These are phyloP conservation scores for Candida fluviatilis DNA, from an alignment of 805 yeast genomes.

Conservation along the genomic window DNA sequence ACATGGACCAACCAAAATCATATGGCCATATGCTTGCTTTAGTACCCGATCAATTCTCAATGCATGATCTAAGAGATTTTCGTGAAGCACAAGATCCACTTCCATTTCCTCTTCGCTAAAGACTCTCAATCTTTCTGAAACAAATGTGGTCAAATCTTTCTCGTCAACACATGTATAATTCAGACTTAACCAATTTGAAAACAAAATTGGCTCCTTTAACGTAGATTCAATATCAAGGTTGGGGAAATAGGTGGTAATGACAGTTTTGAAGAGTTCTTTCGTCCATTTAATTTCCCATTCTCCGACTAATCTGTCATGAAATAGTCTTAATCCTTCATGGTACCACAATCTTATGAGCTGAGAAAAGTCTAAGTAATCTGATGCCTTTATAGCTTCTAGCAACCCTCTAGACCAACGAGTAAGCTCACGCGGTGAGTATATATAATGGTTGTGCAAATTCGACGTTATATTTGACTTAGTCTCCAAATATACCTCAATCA, in stretches of 20 bases:
- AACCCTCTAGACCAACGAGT: constrained; percentile 87
- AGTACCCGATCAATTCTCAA: constrained; percentile 78
- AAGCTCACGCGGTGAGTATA: constrained; percentile 85
- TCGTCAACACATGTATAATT: constrained; percentile 54
- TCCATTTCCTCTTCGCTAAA: constrained; percentile 79
- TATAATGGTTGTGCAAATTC: constrained; percentile 50
- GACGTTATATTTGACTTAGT: constrained; percentile 41
- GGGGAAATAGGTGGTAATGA: constrained; percentile 43
- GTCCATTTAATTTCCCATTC: constrained; percentile 50
- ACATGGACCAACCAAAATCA: constrained; percentile 78
- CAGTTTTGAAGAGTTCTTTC: constrained; percentile 23
- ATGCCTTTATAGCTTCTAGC: constrained; percentile 42
- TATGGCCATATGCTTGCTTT: constrained; percentile 84
- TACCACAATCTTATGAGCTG: constrained; percentile 65
- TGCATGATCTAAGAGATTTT: constrained; percentile 69
- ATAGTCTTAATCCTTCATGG: constrained; percentile 76
- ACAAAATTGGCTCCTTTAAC: constrained; percentile 53
- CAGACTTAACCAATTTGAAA: constrained; percentile 70
- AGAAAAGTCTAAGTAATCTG: constrained; percentile 31
- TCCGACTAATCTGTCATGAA: constrained; percentile 63
- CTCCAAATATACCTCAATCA: constrained; percentile 56
- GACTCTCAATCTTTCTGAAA: constrained; percentile 58
- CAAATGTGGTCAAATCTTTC: constrained; percentile 47
- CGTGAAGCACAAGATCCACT: constrained; percentile 56
- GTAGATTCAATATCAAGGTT: constrained; percentile 31